These are phyloP conservation scores for Angophora floribunda DNA, from an alignment of 345 rosid species.

Conservation along the genomic window DNA sequence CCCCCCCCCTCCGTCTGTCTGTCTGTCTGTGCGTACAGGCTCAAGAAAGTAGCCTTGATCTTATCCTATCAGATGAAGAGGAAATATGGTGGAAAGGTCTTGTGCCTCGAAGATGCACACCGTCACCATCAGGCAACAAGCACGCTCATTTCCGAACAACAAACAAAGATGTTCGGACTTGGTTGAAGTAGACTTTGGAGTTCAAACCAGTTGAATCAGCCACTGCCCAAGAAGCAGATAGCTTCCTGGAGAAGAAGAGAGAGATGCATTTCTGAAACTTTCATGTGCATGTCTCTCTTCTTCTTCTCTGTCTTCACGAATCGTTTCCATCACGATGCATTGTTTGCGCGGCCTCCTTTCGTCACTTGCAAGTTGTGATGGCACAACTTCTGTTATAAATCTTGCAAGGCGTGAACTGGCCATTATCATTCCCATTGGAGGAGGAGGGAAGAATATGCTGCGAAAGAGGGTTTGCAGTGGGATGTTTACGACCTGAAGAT, in stretches of 20 bases:
- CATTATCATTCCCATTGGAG: slow-evolving; percentile 14
- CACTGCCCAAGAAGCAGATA: slow-evolving; percentile 1
- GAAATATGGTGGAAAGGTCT: neutral
- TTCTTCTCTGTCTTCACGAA: slow-evolving; percentile 23
- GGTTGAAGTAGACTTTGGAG: slow-evolving; percentile 17
- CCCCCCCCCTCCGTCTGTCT: neutral
- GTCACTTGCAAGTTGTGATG: slow-evolving; percentile 61
- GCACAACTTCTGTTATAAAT: slow-evolving; percentile 76
- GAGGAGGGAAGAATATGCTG: neutral
- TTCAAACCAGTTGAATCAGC: slow-evolving; percentile 1
- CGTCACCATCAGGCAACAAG: neutral
- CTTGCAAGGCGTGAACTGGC: slow-evolving; percentile 53
- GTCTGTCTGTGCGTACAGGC: neutral
- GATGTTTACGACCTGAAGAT: neutral
- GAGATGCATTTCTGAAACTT: slow-evolving; percentile 4
- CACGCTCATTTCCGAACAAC: slow-evolving; percentile 4
- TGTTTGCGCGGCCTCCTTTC: slow-evolving; percentile 56
- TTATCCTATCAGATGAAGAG: neutral
- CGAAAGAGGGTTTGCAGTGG: neutral
- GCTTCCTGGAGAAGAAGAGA: slow-evolving; percentile 15
- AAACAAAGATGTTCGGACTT: slow-evolving; percentile 16
- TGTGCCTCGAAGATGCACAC: neutral
- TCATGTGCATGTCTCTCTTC: slow-evolving; percentile 47
- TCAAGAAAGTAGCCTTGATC: neutral
- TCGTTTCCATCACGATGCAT: slow-evolving; percentile 62